phyloP scores from a whole-genome alignment of 805 yeast genomes.

The Danielozyma ontarioensis region DNA sequence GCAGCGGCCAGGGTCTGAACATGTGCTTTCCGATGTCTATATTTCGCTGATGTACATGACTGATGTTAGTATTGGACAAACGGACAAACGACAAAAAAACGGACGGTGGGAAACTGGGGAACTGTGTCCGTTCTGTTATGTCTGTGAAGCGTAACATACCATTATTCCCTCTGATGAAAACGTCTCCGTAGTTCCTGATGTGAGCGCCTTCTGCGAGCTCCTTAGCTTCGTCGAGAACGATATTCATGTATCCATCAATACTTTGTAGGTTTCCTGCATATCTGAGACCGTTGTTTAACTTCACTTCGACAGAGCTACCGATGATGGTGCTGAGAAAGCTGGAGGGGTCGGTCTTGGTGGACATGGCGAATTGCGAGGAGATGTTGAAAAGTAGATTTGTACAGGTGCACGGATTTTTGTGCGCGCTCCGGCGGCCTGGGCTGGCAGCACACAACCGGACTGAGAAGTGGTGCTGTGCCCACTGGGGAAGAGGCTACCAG shows the following conservation, averaged over 20 bases:
- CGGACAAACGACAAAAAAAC: too few species aligned
- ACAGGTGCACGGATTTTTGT: too few species aligned
- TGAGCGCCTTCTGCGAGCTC: constrained; percentile 56
- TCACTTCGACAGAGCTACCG: constrained; percentile 76
- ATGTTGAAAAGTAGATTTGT: too few species aligned
- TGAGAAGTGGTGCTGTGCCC: too few species aligned
- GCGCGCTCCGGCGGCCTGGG: too few species aligned
- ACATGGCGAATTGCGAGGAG: too few species aligned
- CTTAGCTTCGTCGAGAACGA: constrained; percentile 72
- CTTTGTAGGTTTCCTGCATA: constrained; percentile 69
- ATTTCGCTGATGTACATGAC: constrained; percentile 40
- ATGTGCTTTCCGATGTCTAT: constrained; percentile 6
- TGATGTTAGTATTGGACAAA: constrained; percentile 22
- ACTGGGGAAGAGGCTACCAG: too few species aligned
- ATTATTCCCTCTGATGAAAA: constrained; percentile 82
- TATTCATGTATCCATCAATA: constrained; percentile 96
- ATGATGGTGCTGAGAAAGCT: constrained; percentile 73
- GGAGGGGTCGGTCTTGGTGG: constrained; percentile 56
- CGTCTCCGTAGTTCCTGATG: constrained; percentile 60
- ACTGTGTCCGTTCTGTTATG: too few species aligned
- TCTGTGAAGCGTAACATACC: too few species aligned
- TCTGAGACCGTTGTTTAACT: constrained; percentile 80
- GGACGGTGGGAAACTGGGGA: too few species aligned
- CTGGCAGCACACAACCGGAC: too few species aligned
- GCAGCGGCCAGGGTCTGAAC: too few species aligned